Evolutionary conservation across 177 flowering plant genomes (phyloP).

Genomic region (Vitis hybrid): DNA sequence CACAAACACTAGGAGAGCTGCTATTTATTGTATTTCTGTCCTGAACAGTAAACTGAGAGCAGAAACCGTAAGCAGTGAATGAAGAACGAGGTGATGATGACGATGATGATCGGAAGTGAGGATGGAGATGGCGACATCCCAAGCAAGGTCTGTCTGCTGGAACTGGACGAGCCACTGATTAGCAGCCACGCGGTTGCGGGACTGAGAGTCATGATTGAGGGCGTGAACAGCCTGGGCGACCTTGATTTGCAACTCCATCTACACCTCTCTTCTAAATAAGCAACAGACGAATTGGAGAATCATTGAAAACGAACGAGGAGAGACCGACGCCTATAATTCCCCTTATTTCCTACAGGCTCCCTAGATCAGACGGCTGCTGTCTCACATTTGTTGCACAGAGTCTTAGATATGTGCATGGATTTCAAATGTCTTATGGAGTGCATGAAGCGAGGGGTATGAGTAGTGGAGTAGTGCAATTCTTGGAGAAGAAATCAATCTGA

Average conservation of each 20-base stretch:
- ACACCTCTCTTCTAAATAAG: slow-evolving; percentile 4
- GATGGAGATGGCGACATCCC: slow-evolving; percentile 80
- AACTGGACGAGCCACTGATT: slow-evolving; percentile 97
- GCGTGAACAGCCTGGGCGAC: slow-evolving; percentile 86
- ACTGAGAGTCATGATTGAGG: slow-evolving; percentile 78
- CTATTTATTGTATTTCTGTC: slow-evolving; percentile 30
- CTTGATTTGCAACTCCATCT: slow-evolving; percentile 63
- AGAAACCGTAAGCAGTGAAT: too few relatives aligned
- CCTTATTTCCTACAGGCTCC: too few relatives aligned
- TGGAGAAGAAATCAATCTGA: too few relatives aligned
- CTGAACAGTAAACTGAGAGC: slow-evolving; percentile 28
- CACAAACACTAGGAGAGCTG: slow-evolving; percentile 37
- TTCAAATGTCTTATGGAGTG: too few relatives aligned
- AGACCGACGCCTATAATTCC: too few relatives aligned
- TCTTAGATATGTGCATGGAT: too few relatives aligned
- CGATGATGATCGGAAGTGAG: slow-evolving; percentile 53
- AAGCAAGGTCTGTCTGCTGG: slow-evolving; percentile 79
- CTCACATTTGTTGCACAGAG: too few relatives aligned
- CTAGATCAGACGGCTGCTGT: too few relatives aligned
- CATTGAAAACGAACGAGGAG: too few relatives aligned
- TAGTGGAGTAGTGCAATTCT: too few relatives aligned
- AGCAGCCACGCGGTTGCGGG: slow-evolving; percentile 89
- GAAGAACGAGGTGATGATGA: background rate
- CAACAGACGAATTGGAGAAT: too few relatives aligned
- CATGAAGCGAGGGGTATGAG: too few relatives aligned